A percentile compares a stretch with the other conserved stretches of the same genome.
Conservation (phyloP, 2,329 filamentous ascomycete species). For the Aureobasidium namibiae region DNA sequence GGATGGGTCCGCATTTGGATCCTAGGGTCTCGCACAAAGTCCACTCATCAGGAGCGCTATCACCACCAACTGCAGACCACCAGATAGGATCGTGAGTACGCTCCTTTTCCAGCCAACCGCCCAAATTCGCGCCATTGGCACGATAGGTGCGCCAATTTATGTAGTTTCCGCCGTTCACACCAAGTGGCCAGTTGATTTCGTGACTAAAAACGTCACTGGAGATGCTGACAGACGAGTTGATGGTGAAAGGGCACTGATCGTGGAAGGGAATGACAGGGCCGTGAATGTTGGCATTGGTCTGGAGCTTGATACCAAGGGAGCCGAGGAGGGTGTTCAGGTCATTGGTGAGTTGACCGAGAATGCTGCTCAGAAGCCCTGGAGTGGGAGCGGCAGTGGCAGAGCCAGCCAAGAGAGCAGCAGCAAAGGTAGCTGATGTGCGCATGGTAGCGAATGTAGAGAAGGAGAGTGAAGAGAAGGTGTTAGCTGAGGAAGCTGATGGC, state of each 20-base stretch:
- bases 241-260: conserved; percentile 11
- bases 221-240: neutral
- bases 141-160: conserved; percentile 18
- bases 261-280: conserved; percentile 9
- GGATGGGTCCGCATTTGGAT: neutral
- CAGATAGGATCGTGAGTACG: neutral
- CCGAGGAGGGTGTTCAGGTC: conserved; percentile 12
- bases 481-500: neutral
- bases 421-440: neutral
- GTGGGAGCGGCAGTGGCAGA: conserved; percentile 5
- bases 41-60: conserved; percentile 14
- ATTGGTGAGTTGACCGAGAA: conserved; percentile 6
- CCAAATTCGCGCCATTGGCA: conserved; percentile 23
- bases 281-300: conserved; percentile 12
- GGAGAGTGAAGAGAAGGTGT: neutral
- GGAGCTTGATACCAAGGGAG: conserved; percentile 9
- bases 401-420: conserved; percentile 1
- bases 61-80: conserved; percentile 19
- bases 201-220: neutral
- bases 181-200: conserved; percentile 13
- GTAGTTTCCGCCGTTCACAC: conserved; percentile 13
- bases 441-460: neutral
- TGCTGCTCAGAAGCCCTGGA: conserved; percentile 2
- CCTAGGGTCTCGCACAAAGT: neutral
- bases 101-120: conserved; percentile 28